Conservation (phyloP, 306 rosid species). For the Vigna hirtella region DNA sequence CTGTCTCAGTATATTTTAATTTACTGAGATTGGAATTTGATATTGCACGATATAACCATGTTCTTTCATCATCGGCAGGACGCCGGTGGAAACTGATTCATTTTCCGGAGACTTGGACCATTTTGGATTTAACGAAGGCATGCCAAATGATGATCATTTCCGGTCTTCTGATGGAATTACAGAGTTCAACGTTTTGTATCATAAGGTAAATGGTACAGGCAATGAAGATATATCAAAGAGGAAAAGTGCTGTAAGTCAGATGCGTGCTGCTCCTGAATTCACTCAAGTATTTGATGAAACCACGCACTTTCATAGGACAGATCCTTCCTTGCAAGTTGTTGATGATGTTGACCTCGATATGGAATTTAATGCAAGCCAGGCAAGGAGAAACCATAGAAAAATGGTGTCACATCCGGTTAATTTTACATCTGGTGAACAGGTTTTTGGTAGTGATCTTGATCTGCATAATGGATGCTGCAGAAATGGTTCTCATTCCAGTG, state of each 20-base stretch:
- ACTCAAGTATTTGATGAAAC: conserved; percentile 62
- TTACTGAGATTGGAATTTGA: conserved; percentile 43
- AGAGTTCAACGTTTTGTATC: conserved; percentile 72
- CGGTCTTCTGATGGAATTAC: conserved; percentile 58
- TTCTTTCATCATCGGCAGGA: conserved; percentile 62
- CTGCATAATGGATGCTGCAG: conserved; percentile 48
- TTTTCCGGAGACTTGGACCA: conserved; percentile 66
- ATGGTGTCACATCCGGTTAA: conserved; percentile 45
- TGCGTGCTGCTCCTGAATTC: conserved; percentile 61
- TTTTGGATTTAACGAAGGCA: conserved; percentile 58
- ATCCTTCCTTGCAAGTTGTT: conserved; percentile 57
- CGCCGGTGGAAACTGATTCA: conserved; percentile 77
- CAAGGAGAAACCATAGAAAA: conserved; percentile 58
- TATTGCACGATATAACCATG: conserved; percentile 36
- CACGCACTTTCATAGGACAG: conserved; percentile 43
- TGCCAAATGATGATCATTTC: conserved; percentile 59
- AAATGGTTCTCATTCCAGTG: conserved; percentile 53
- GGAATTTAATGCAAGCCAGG: conserved; percentile 55
- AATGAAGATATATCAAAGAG: conserved; percentile 51
- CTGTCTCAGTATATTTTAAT: neutral
- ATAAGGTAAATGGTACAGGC: conserved; percentile 52
- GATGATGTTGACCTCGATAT: conserved; percentile 64
- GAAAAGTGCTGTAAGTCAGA: conserved; percentile 50
- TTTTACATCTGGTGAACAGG: conserved; percentile 49
- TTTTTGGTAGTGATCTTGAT: conserved; percentile 50